Base-by-base conservation (phyloP, 352 stramenopile species). In the Blastocystis sp. region DNA sequence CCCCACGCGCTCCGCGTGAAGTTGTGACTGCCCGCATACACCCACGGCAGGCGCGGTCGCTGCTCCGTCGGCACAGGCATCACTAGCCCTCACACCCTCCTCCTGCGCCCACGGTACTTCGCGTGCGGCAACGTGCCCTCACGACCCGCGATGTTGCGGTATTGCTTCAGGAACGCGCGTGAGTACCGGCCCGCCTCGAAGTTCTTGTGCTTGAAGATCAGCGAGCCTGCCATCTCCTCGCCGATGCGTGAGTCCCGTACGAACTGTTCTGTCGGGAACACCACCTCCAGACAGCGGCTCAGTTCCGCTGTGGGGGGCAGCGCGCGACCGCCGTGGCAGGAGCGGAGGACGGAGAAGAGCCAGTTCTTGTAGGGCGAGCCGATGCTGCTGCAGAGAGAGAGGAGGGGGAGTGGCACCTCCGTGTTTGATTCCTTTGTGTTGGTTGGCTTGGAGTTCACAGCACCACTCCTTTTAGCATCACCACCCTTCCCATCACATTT, bases 11-110 rank as follows among this genome's bases (percentile, higher is more conserved):
- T 77, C 19, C 45, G 59, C 28, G 77, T 87, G 34, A 74, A 77
- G 43, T 87, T 87, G 40, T 87, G 77, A 76, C 77, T 87, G 9
- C 77, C 77, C 28, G 60, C 77, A 21, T 87, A 87, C 3, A 87
- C 43, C 77, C 77, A 87, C 1, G 77, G 77, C 28, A 87, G 21
- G 7, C 56, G 56, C 23, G 77, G 77, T 23, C 41, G n/a, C 17
- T 77, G 53, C 23, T 65, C 41, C 65, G 79, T 64, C 11, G 71
- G 71, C 38, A 81, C 71, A 81, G 65, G 65, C 71, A 81, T 81
- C 56, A 81, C 71, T 81, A 52, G 28, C 19, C 40, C 52, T 64
- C 1, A 81, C 7, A 23, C 23, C 14, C 38, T n/a, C n/a, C 23
- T 3, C n/a, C 2, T 66, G 14, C 2, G 5, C 52, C 52, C 62